phyloP scores from a whole-genome alignment of 2,329 filamentous ascomycete genomes.

The Calonectria honghensis region DNA sequence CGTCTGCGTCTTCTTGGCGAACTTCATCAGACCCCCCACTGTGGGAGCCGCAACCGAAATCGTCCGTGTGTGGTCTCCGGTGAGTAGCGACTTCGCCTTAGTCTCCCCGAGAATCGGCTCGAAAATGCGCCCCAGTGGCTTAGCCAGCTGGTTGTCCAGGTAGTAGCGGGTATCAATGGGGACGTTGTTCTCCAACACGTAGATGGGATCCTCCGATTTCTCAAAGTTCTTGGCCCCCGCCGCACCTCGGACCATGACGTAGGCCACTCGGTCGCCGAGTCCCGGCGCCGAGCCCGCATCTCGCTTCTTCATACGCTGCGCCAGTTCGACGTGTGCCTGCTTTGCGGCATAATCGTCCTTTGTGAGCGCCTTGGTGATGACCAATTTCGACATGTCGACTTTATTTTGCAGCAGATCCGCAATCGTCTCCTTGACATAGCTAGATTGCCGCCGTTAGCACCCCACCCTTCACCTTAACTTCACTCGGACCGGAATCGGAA shows the following conservation, averaged over 20 bases:
- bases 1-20: slow-evolving; percentile 96
- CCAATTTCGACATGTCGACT: slow-evolving; percentile 98
- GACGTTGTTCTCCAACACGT: slow-evolving; percentile 96
- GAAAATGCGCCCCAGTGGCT: slow-evolving; percentile 95
- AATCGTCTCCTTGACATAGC: slow-evolving; percentile 97
- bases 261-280: slow-evolving; percentile 96
- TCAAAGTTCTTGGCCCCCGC: slow-evolving; percentile 96
- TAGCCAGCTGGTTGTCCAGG: slow-evolving; percentile 97
- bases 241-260: slow-evolving; percentile 96
- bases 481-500: slow-evolving; percentile 49
- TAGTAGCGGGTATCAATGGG: slow-evolving; percentile 99
- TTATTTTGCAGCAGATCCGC: slow-evolving; percentile 97
- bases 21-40: slow-evolving; percentile 97
- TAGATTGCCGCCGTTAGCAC: slow-evolving; percentile 67
- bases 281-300: slow-evolving; percentile 95
- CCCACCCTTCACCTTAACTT: slow-evolving; percentile 29
- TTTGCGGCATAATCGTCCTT: slow-evolving; percentile 93
- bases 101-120: slow-evolving; percentile 97
- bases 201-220: slow-evolving; percentile 97
- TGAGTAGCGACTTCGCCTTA: slow-evolving; percentile 89
- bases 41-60: slow-evolving; percentile 95
- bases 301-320: slow-evolving; percentile 96
- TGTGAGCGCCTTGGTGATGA: slow-evolving; percentile 97
- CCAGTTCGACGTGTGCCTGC: slow-evolving; percentile 96
- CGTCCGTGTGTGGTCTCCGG: slow-evolving; percentile 94